These are phyloP conservation scores for Hypericum androsaemum DNA, from an alignment of 345 rosid genomes.

Conservation along the genomic window DNA sequence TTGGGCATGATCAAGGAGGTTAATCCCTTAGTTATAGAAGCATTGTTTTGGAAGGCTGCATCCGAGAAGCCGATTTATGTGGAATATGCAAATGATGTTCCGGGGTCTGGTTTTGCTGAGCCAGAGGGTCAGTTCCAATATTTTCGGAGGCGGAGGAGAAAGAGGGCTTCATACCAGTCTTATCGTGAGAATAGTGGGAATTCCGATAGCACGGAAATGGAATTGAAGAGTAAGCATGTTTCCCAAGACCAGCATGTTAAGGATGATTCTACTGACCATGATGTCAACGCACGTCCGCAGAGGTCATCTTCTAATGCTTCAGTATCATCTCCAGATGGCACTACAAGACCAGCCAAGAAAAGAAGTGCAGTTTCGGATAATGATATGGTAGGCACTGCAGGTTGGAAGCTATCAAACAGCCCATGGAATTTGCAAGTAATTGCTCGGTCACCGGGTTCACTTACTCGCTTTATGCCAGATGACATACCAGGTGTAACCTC, in stretches of 20 bases:
- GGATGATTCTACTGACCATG: slow-evolving; percentile 19
- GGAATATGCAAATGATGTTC: slow-evolving; percentile 99
- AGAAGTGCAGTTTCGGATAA: slow-evolving; percentile 29
- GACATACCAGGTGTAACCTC: slow-evolving; percentile 98
- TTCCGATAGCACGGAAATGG: slow-evolving; percentile 19
- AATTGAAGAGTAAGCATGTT: slow-evolving; percentile 17
- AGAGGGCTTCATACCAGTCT: slow-evolving; percentile 39
- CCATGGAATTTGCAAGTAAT: slow-evolving; percentile 96
- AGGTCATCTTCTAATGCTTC: slow-evolving; percentile 21
- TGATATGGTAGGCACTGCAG: slow-evolving; percentile 86
- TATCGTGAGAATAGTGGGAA: slow-evolving; percentile 49
- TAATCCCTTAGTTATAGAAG: slow-evolving; percentile 61
- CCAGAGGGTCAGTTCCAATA: slow-evolving; percentile 56
- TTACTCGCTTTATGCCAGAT: slow-evolving; percentile 99
- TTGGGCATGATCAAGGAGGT: slow-evolving; percentile 65
- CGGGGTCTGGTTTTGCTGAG: slow-evolving; percentile 91
- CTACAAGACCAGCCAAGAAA: slow-evolving; percentile 28
- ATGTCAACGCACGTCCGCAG: slow-evolving; percentile 17
- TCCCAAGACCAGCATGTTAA: slow-evolving; percentile 15
- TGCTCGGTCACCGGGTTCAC: slow-evolving; percentile 94
- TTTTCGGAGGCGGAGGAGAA: slow-evolving; percentile 60
- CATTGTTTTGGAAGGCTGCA: slow-evolving; percentile 87
- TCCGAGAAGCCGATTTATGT: slow-evolving; percentile 75
- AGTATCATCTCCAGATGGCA: slow-evolving; percentile 22
- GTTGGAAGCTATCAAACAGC: slow-evolving; percentile 99